Percentiles rank a stretch among this genome's conserved stretches.
Evolutionary conservation across 352 stramenopile species (phyloP).

Genomic region (Globisporangium cylindrosporum): DNA sequence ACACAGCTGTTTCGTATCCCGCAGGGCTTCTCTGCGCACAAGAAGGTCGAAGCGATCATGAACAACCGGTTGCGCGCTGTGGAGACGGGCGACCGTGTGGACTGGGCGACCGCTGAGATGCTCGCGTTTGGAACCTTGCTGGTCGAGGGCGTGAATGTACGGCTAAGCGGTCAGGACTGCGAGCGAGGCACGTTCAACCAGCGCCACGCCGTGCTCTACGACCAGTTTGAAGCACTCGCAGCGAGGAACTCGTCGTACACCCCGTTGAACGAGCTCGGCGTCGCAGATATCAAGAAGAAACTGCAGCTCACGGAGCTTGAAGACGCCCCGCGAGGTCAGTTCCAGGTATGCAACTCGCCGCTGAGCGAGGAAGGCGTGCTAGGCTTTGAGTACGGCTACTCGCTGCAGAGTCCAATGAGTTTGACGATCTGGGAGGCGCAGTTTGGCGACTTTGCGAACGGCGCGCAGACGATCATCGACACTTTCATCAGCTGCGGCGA

Average conservation of each 20-base stretch:
- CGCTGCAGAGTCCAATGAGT: constrained; percentile 61
- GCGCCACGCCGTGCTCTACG: constrained; percentile 86
- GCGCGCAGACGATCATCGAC: constrained; percentile 87
- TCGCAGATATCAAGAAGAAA: constrained; percentile 41
- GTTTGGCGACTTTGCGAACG: constrained; percentile 89
- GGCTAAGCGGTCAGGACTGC: constrained; percentile 86
- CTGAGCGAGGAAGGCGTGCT: constrained; percentile 84
- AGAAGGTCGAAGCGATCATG: constrained; percentile 86
- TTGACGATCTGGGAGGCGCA: constrained; percentile 92
- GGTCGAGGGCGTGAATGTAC: constrained; percentile 81
- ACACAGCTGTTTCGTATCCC: constrained; percentile 78
- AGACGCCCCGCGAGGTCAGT: constrained; percentile 37
- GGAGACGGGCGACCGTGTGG: constrained; percentile 77
- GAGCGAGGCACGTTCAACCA: constrained; percentile 90
- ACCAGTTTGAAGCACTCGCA: constrained; percentile 78
- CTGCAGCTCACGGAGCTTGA: constrained; percentile 42
- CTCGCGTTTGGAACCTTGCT: constrained; percentile 84
- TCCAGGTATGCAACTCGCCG: constrained; percentile 81
- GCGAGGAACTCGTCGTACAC: constrained; percentile 90
- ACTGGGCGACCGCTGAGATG: constrained; percentile 88
- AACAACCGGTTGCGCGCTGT: constrained; percentile 78
- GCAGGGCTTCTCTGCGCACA: constrained; percentile 78
- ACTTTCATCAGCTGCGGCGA: constrained; percentile 83
- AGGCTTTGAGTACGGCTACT: constrained; percentile 89
- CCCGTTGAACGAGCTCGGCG: constrained; percentile 88